Conservation (phyloP, 805 yeast genomes). For the Myxozyma neglecta region DNA sequence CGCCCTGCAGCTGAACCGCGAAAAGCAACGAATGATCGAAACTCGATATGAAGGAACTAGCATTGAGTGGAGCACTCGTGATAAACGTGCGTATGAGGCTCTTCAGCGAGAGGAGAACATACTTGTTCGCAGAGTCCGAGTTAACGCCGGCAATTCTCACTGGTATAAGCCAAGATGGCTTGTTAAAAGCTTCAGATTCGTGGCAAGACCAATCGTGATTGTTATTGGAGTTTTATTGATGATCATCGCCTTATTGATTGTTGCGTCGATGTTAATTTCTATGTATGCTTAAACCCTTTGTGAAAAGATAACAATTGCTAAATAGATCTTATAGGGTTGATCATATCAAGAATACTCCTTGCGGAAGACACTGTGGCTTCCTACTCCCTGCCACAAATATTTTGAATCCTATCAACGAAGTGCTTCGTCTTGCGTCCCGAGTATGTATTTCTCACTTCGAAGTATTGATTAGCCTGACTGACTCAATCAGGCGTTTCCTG, state of each 20-base stretch:
- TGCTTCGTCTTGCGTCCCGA: conserved; percentile 25
- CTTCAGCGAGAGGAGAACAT: conserved; percentile 35
- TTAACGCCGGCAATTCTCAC: conserved; percentile 17
- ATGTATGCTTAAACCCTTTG: conserved; percentile 2
- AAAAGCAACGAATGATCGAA: conserved; percentile 36
- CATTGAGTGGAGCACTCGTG: conserved; percentile 33
- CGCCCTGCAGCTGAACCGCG: conserved; percentile 32
- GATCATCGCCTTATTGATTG: conserved; percentile 20
- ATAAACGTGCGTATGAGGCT: conserved; percentile 32
- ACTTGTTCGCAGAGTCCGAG: conserved; percentile 29
- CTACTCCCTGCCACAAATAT: conserved; percentile 18
- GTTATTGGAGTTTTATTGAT: conserved; percentile 25
- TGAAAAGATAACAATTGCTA: not conserved
- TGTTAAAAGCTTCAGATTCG: conserved; percentile 12
- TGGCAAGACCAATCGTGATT: conserved; percentile 22
- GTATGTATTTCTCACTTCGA: not conserved
- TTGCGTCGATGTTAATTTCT: conserved; percentile 30
- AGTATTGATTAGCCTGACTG: not conserved
- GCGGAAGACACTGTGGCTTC: conserved; percentile 32
- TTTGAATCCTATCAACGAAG: conserved; percentile 29
- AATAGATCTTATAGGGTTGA: conserved; percentile 16
- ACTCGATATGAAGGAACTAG: conserved; percentile 30
- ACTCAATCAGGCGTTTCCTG: conserved; percentile 24
- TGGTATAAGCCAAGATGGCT: conserved; percentile 31
- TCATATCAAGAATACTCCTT: conserved; percentile 25